Conservation (phyloP, 495 filamentous ascomycete genomes). For the Bacidia gigantensis region DNA sequence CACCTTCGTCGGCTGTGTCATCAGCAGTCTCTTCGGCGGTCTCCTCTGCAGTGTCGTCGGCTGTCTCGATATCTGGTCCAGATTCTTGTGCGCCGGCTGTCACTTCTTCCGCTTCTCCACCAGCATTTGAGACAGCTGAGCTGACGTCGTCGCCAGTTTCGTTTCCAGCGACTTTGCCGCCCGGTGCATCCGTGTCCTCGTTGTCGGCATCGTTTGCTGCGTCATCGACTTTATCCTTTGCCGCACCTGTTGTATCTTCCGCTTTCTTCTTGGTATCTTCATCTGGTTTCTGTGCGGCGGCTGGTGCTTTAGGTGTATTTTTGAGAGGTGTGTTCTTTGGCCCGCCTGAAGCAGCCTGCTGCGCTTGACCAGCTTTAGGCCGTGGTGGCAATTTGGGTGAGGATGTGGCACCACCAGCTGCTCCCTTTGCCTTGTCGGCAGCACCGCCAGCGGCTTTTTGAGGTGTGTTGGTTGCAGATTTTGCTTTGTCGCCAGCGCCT, state of each 20-base stretch:
- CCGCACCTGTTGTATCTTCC: conserved; percentile 23
- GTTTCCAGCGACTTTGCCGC: conserved; percentile 19
- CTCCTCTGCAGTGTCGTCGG: conserved; percentile 22
- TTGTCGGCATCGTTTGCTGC: conserved; percentile 22
- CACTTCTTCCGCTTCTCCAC: conserved; percentile 22
- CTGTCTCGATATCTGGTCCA: conserved; percentile 22
- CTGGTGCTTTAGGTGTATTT: conserved; percentile 14
- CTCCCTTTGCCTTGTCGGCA: conserved; percentile 13
- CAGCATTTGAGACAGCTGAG: conserved; percentile 17
- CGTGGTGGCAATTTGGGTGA: conserved; percentile 23
- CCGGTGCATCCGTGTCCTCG: conserved; percentile 18
- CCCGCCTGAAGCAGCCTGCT: conserved; percentile 11
- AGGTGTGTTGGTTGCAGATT: conserved; percentile 19
- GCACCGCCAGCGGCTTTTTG: conserved; percentile 19
- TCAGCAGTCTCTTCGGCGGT: conserved; percentile 23
- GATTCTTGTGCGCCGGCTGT: conserved; percentile 18
- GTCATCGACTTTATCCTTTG: conserved; percentile 21
- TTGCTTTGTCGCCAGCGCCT: too few species aligned
- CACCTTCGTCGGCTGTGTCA: conserved; percentile 22
- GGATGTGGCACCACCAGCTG: conserved; percentile 15
- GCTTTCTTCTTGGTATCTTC: conserved; percentile 21
- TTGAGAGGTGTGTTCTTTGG: conserved; percentile 11
- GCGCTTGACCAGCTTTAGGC: conserved; percentile 16
- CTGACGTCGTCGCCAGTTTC: conserved; percentile 24
- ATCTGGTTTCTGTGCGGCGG: conserved; percentile 17